Evolutionary conservation across 2,329 filamentous ascomycete species (phyloP).

Genomic region (Biscogniauxia marginata): DNA sequence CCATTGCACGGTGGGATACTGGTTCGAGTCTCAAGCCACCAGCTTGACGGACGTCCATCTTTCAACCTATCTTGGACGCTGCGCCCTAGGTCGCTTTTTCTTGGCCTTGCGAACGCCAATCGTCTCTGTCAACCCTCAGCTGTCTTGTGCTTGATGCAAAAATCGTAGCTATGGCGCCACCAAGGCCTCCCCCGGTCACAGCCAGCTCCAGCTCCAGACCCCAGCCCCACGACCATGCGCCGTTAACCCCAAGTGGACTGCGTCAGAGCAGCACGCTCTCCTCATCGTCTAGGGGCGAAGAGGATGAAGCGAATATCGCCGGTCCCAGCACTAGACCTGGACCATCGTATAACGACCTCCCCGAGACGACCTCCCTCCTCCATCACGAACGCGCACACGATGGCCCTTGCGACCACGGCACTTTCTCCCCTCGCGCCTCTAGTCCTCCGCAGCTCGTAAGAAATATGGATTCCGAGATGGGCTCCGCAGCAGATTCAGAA

Average conservation of each 20-base stretch:
- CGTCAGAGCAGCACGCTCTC: slow-evolving; percentile 30
- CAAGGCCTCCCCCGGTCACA: slow-evolving; percentile 15
- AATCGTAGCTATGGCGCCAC: slow-evolving; percentile 17
- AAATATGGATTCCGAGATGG: slow-evolving; percentile 28
- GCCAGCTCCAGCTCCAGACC: slow-evolving; percentile 17
- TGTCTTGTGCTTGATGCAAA: background rate
- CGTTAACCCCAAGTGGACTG: slow-evolving; percentile 31
- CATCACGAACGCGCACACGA: slow-evolving; percentile 41
- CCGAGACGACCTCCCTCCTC: slow-evolving; percentile 53
- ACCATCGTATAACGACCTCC: slow-evolving; percentile 22
- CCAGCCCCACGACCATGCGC: slow-evolving; percentile 26
- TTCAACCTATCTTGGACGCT: too few relatives aligned
- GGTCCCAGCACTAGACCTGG: slow-evolving; percentile 14
- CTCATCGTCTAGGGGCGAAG: slow-evolving; percentile 16
- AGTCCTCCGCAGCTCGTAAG: slow-evolving; percentile 42
- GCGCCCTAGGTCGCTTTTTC: too few relatives aligned
- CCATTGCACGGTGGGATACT: too few relatives aligned
- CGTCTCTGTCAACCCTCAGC: too few relatives aligned
- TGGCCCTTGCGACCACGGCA: slow-evolving; percentile 67
- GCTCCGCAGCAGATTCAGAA: slow-evolving; percentile 33
- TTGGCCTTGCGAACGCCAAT: too few relatives aligned
- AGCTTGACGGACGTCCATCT: too few relatives aligned
- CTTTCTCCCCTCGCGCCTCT: slow-evolving; percentile 67
- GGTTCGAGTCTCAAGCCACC: too few relatives aligned
- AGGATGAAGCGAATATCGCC: slow-evolving; percentile 4